phyloP scores from a whole-genome alignment of 2,329 filamentous ascomycete species.

The Calcarisporium arbuscula region DNA sequence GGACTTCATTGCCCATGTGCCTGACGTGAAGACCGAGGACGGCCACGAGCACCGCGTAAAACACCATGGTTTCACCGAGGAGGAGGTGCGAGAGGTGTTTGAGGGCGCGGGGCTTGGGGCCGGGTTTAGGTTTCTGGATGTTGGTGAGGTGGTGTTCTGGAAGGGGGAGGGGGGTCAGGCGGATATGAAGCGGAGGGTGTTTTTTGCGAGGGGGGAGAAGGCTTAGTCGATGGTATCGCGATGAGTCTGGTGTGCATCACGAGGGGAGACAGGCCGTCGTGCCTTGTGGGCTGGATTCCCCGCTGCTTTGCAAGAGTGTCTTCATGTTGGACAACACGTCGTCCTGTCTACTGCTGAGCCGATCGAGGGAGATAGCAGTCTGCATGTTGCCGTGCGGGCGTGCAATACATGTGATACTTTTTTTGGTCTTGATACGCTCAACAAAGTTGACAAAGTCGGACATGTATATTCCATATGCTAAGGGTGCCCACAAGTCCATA shows the following conservation, averaged over 20 bases:
- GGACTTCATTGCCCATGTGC: constrained; percentile 57
- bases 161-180: constrained; percentile 15
- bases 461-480: too few species aligned
- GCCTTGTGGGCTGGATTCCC: too few species aligned
- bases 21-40: constrained; percentile 16
- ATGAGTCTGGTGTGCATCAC: too few species aligned
- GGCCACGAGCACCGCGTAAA: constrained; percentile 37
- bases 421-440: too few species aligned
- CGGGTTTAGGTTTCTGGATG: constrained; percentile 50
- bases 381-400: too few species aligned
- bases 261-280: constrained; percentile 38
- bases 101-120: constrained; percentile 51
- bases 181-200: constrained; percentile 34
- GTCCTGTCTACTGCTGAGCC: too few species aligned
- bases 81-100: constrained; percentile 55
- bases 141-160: constrained; percentile 45
- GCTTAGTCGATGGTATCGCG: constrained; percentile 5
- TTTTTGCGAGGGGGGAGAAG: constrained; percentile 19
- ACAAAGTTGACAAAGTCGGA: too few species aligned
- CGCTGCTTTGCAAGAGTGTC: too few species aligned
- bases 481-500: too few species aligned
- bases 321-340: too few species aligned
- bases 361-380: too few species aligned
- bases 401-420: too few species aligned
- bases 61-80: constrained; percentile 59